phyloP scores from a whole-genome alignment of 108 stramenopile genomes.

The Tribonema minus region DNA sequence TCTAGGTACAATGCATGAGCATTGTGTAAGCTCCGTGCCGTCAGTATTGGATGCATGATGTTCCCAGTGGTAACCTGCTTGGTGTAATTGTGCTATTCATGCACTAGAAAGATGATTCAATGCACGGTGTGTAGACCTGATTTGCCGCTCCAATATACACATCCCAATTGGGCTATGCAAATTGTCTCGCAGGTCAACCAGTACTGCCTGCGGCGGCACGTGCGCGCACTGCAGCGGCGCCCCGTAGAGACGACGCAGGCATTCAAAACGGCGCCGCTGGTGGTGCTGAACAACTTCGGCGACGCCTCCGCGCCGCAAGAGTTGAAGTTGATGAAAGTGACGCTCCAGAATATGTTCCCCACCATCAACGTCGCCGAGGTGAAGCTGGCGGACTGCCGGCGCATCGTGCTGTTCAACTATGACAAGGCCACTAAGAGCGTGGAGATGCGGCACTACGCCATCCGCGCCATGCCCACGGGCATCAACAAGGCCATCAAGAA shows the following conservation, averaged over 20 bases:
- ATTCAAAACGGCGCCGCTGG: slow-evolving; percentile 50
- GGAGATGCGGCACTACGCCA: slow-evolving; percentile 93
- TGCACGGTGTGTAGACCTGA: too few relatives aligned
- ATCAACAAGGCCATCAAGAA: slow-evolving; percentile 81
- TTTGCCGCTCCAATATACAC: too few relatives aligned
- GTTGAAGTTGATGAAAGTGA: slow-evolving; percentile 90
- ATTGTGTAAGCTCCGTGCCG: too few relatives aligned
- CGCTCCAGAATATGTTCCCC: slow-evolving; percentile 99
- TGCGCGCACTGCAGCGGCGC: slow-evolving; percentile 76
- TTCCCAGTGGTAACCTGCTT: too few relatives aligned
- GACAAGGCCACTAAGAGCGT: slow-evolving; percentile 43
- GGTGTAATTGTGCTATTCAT: too few relatives aligned
- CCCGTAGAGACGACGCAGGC: slow-evolving; percentile 70
- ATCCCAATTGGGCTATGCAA: too few relatives aligned
- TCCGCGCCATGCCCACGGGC: slow-evolving; percentile 90
- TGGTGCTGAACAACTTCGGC: slow-evolving; percentile 98
- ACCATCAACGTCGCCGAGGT: slow-evolving; percentile 92
- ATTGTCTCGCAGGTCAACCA: slow-evolving; percentile 43
- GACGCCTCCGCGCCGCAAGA: slow-evolving; percentile 71
- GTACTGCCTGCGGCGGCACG: slow-evolving; percentile 74
- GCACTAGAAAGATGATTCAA: too few relatives aligned
- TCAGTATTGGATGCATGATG: too few relatives aligned
- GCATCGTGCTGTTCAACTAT: slow-evolving; percentile 81
- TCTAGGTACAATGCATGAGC: too few relatives aligned
- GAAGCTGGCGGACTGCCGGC: slow-evolving; percentile 80